These are phyloP conservation scores for Diplodia mutila DNA, from an alignment of 2,329 filamentous ascomycete genomes.

Conservation along the genomic window DNA sequence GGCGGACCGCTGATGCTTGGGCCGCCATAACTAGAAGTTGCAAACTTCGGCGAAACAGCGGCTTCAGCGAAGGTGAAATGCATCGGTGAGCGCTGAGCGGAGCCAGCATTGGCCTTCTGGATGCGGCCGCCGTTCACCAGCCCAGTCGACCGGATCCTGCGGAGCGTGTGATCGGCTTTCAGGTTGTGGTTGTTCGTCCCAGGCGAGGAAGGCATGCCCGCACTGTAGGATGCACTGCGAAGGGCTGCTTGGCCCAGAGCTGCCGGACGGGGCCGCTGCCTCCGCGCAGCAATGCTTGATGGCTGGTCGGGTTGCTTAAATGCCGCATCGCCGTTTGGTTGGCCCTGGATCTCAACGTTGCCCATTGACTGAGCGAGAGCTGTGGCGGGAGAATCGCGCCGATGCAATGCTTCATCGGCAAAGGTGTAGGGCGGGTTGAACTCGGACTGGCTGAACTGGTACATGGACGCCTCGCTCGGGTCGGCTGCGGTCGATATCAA, in stretches of 20 bases:
- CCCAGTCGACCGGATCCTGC: slow-evolving; percentile 53
- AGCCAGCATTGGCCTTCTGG: slow-evolving; percentile 50
- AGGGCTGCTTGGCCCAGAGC: slow-evolving; percentile 45
- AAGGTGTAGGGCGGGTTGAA: slow-evolving; percentile 38
- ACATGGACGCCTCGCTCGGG: slow-evolving; percentile 35
- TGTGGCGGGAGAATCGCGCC: slow-evolving; percentile 45
- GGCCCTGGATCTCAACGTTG: slow-evolving; percentile 43
- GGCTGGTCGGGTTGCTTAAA: slow-evolving; percentile 45
- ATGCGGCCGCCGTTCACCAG: slow-evolving; percentile 53
- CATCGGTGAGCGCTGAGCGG: slow-evolving; percentile 54
- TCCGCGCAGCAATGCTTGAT: slow-evolving; percentile 46
- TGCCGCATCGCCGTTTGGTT: slow-evolving; percentile 32
- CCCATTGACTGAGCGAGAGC: slow-evolving; percentile 46
- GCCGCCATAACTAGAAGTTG: slow-evolving; percentile 42
- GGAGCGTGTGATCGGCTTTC: slow-evolving; percentile 44
- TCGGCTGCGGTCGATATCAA: slow-evolving; percentile 39
- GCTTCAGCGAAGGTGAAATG: slow-evolving; percentile 52
- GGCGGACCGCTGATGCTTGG: slow-evolving; percentile 37
- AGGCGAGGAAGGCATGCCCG: slow-evolving; percentile 46
- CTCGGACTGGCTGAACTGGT: slow-evolving; percentile 38
- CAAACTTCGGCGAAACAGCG: slow-evolving; percentile 51
- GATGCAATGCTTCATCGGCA: slow-evolving; percentile 38
- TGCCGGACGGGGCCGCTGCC: slow-evolving; percentile 45
- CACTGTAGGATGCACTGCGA: slow-evolving; percentile 48
- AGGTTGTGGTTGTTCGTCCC: slow-evolving; percentile 30